Conservation (phyloP, 129 eudicot genomes). For the Rutidosis leptorrhynchoides region DNA sequence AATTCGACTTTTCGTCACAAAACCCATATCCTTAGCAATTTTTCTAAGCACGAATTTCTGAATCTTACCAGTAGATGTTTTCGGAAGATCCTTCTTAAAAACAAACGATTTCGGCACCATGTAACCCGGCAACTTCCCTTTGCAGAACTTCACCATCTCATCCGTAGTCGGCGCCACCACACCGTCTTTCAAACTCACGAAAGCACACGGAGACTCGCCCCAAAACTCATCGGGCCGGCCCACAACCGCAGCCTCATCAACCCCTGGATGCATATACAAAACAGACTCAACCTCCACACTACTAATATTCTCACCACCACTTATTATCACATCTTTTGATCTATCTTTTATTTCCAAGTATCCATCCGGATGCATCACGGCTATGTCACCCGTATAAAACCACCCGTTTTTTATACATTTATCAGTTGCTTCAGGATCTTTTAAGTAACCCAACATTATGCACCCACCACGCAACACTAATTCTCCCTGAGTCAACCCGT, state of each 20-base stretch:
- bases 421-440: constrained; percentile 59
- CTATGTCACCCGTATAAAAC: constrained; percentile 86
- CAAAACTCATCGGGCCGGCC: constrained; percentile 71
- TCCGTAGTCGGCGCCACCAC: constrained; percentile 27
- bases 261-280: constrained; percentile 58
- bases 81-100: constrained; percentile 60
- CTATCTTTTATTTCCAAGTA: constrained; percentile 80
- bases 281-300: constrained; percentile 86
- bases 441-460: constrained; percentile 70
- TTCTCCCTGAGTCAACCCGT: constrained; percentile 63
- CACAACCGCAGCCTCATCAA: constrained; percentile 82
- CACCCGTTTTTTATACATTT: constrained; percentile 66
- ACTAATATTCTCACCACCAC: constrained; percentile 85
- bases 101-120: constrained; percentile 85
- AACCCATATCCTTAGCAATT: constrained; percentile 50
- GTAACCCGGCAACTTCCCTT: constrained; percentile 52
- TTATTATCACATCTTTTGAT: constrained; percentile 74
- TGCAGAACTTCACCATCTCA: constrained; percentile 56
- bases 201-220: constrained; percentile 96
- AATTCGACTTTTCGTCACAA: constrained; percentile 27
- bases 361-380: constrained; percentile 82
- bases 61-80: constrained; percentile 80
- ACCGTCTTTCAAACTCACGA: constrained; percentile 54
- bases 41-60: constrained; percentile 69
- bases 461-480: constrained; percentile 61